These are phyloP conservation scores for Ascosphaera aggregata DNA, from an alignment of 2,329 filamentous ascomycete genomes.

Conservation along the genomic window DNA sequence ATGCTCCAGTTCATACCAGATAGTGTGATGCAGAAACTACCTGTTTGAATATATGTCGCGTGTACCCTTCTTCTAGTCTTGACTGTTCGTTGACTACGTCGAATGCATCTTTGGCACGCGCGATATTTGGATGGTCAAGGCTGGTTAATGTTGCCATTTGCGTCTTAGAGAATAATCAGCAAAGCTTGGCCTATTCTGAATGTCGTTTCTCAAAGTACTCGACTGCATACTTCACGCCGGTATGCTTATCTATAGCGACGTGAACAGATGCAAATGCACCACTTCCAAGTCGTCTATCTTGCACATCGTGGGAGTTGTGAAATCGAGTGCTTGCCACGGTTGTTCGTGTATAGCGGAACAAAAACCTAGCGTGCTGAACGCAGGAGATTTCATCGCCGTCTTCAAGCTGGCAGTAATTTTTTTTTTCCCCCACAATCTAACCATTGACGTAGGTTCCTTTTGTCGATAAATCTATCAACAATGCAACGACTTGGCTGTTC, in stretches of 20 bases:
- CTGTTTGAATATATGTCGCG: slow-evolving; percentile 71
- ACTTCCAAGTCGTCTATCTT: slow-evolving; percentile 55
- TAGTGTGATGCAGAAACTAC: slow-evolving; percentile 91
- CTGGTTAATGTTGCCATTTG: slow-evolving; percentile 94
- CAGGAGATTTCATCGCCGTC: slow-evolving; percentile 84
- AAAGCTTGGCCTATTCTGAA: background rate
- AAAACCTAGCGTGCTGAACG: slow-evolving; percentile 61
- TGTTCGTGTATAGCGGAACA: slow-evolving; percentile 71
- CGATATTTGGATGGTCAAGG: slow-evolving; percentile 80
- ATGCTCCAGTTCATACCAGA: slow-evolving; percentile 41
- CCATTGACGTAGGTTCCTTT: slow-evolving; percentile 97
- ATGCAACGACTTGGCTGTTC: slow-evolving; percentile 35
- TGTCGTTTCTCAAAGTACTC: slow-evolving; percentile 69
- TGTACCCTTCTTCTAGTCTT: slow-evolving; percentile 64
- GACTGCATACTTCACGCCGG: slow-evolving; percentile 65
- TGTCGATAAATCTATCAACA: slow-evolving; percentile 80
- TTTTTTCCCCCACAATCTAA: slow-evolving; percentile 67
- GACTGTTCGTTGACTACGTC: slow-evolving; percentile 79
- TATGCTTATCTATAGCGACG: slow-evolving; percentile 65
- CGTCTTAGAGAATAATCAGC: slow-evolving; percentile 14
- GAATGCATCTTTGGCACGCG: slow-evolving; percentile 89
- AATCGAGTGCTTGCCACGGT: slow-evolving; percentile 20
- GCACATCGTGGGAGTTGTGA: background rate
- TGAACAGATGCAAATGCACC: slow-evolving; percentile 92
- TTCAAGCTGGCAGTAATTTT: slow-evolving; percentile 68